phyloP scores from a whole-genome alignment of 2,329 filamentous ascomycete genomes.

The Nannizzia gypsea region DNA sequence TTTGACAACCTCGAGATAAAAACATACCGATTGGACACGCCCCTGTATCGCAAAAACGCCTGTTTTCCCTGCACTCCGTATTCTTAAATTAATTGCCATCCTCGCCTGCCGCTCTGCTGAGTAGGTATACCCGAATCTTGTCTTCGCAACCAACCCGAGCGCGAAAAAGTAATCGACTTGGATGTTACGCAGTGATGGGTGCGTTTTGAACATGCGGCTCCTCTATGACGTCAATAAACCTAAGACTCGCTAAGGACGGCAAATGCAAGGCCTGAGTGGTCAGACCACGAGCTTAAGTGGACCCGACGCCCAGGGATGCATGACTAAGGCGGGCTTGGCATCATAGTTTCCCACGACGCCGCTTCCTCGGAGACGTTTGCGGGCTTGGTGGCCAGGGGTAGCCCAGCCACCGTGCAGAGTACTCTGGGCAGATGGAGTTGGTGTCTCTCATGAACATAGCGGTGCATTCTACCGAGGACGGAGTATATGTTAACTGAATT shows the following conservation, averaged over 20 bases:
- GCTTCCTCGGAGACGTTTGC: background rate
- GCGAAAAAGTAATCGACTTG: background rate
- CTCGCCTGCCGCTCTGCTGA: background rate
- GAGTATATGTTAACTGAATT: too few relatives aligned
- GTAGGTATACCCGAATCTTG: background rate
- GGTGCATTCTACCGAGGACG: too few relatives aligned
- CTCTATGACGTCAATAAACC: background rate
- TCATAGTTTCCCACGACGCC: background rate
- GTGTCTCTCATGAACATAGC: too few relatives aligned
- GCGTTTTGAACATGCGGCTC: background rate
- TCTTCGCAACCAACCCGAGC: background rate
- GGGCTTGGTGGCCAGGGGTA: background rate
- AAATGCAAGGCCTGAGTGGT: background rate
- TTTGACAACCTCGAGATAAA: background rate
- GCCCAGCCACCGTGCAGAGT: too few relatives aligned
- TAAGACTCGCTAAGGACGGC: background rate
- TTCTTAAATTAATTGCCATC: background rate
- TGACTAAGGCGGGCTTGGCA: background rate
- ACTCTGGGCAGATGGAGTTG: too few relatives aligned
- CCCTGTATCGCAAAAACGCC: background rate
- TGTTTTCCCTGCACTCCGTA: background rate
- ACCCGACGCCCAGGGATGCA: background rate
- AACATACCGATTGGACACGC: background rate
- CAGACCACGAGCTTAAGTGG: background rate
- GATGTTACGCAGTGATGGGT: background rate